Conservation (phyloP, 345 rosid genomes). For the Microcos paniculata region DNA sequence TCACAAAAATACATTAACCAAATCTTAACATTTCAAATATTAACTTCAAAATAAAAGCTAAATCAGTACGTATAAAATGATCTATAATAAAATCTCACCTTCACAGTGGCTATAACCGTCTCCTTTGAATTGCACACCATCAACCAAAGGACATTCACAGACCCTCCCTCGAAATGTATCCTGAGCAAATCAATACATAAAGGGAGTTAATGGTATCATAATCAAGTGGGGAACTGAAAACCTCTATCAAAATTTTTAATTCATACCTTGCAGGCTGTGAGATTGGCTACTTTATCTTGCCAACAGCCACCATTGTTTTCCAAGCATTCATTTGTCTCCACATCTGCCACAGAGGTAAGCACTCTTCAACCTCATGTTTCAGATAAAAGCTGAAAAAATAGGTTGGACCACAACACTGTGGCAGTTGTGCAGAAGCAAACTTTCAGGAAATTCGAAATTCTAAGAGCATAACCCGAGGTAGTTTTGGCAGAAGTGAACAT, state of each 20-base stretch:
- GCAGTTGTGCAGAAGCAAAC: conserved; percentile 8
- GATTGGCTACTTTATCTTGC: conserved; percentile 73
- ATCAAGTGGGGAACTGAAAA: not conserved
- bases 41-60: conserved; percentile 2
- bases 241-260: conserved; percentile 11
- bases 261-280: conserved; percentile 94
- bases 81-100: conserved; percentile 42
- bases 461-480: not conserved
- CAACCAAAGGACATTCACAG: conserved; percentile 87
- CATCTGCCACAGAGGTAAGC: conserved; percentile 46
- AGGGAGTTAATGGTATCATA: not conserved
- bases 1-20: not conserved
- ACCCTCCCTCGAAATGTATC: conserved; percentile 98
- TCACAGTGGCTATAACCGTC: conserved; percentile 96
- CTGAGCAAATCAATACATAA: conserved; percentile 32
- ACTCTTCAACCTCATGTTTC: conserved; percentile 8
- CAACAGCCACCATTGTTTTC: conserved; percentile 96
- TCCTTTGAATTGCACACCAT: conserved; percentile 95
- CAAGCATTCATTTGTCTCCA: conserved; percentile 96
- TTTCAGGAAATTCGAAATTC: not conserved
- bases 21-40: not conserved
- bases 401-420: not conserved
- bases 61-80: not conserved
- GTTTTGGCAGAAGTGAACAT: not conserved
- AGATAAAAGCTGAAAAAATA: not conserved